Percentiles rank a stretch among this genome's conserved stretches.
phyloP scores from a whole-genome alignment of 257 asterid genomes.

The Solanum clarkiae region DNA sequence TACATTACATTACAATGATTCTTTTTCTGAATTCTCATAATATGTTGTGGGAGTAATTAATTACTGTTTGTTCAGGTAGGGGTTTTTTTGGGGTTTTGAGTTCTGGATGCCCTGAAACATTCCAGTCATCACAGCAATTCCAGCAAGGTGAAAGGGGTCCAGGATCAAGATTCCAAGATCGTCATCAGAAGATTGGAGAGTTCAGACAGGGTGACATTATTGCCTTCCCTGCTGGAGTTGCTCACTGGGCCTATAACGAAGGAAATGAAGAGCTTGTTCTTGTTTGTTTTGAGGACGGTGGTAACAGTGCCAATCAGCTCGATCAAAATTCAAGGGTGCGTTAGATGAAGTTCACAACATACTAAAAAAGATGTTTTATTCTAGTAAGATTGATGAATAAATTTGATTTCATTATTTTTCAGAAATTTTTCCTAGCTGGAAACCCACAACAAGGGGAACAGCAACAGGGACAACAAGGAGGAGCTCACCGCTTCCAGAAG shows the following conservation, averaged over 20 bases:
- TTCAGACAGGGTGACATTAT: constrained; percentile 14
- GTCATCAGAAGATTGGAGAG: constrained; percentile 18
- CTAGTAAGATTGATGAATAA: neutral
- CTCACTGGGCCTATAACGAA: constrained; percentile 17
- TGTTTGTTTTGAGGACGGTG: constrained; percentile 2
- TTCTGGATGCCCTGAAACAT: constrained; percentile 62
- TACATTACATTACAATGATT: neutral
- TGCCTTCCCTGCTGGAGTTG: constrained; percentile 13
- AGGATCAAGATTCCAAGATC: constrained; percentile 2
- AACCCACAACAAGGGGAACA: constrained; percentile 18
- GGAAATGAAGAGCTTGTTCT: constrained; percentile 7
- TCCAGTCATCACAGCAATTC: constrained; percentile 11
- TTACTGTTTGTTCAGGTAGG: constrained; percentile 17
- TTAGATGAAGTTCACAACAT: neutral
- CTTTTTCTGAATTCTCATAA: neutral
- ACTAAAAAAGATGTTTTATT: too few relatives aligned
- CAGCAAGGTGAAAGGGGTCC: neutral
- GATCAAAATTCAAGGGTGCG: constrained; percentile 5
- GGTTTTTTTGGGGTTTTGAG: constrained; percentile 39
- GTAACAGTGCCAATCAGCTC: constrained; percentile 23
- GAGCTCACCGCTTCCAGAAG: neutral
- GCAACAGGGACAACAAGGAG: neutral
- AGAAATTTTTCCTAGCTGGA: constrained; percentile 59
- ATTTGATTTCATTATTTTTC: neutral
- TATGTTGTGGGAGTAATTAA: neutral